Evolutionary conservation across 331 rosid species (phyloP).

Genomic region (Quercus lobata): DNA sequence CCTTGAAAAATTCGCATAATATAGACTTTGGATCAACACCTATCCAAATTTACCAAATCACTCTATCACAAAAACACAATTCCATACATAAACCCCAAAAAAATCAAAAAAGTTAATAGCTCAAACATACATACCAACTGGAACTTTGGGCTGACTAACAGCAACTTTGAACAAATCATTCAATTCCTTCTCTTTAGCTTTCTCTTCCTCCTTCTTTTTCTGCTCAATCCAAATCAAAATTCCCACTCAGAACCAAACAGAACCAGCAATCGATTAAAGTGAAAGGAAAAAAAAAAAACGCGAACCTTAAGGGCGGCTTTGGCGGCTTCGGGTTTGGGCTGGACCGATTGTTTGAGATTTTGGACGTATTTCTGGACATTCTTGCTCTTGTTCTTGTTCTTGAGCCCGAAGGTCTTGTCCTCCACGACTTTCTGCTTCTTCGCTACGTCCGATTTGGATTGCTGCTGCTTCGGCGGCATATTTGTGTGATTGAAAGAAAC

Average conservation of each 20-base stretch:
- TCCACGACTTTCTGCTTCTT: constrained; percentile 98
- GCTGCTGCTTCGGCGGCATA: constrained; percentile 97
- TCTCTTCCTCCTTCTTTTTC: constrained; percentile 99
- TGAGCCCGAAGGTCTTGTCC: constrained; percentile 96
- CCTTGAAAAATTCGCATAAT: constrained; percentile 6
- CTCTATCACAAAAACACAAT: constrained; percentile 5
- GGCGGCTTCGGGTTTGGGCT: constrained; percentile 61
- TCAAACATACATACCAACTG: constrained; percentile 53
- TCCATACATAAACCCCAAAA: neutral
- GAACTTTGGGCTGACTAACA: constrained; percentile 92
- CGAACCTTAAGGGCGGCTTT: constrained; percentile 72
- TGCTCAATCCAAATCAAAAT: constrained; percentile 21
- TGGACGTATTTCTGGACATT: constrained; percentile 92
- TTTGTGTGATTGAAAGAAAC: neutral
- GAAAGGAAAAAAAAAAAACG: neutral
- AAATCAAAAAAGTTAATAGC: neutral
- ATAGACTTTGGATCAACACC: constrained; percentile 16
- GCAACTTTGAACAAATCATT: constrained; percentile 94
- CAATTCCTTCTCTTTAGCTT: constrained; percentile 91
- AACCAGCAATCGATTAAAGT: neutral
- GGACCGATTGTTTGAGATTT: constrained; percentile 68
- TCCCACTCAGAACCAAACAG: neutral
- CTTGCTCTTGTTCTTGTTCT: constrained; percentile 96
- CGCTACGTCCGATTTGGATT: constrained; percentile 73
- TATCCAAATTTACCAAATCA: neutral